A percentile compares a stretch with the other conserved stretches of the same genome.
Conservation (phyloP, 2,329 filamentous ascomycete genomes). For the Curvularia sp. region DNA sequence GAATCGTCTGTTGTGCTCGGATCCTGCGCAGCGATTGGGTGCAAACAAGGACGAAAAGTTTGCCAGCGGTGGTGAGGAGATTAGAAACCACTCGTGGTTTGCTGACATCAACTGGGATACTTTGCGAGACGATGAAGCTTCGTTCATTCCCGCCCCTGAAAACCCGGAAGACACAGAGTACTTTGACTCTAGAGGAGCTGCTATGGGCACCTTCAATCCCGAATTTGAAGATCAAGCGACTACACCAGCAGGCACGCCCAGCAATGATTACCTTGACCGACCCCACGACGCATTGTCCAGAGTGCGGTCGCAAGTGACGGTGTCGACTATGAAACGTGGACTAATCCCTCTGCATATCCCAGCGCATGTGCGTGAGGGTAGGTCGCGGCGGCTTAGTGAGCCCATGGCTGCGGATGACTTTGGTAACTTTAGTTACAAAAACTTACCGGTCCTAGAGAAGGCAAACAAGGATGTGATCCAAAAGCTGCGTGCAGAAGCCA, state of each 20-base stretch:
- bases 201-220: conserved; percentile 88
- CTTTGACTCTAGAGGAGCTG: conserved; percentile 90
- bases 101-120: conserved; percentile 86
- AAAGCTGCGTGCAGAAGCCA: conserved; percentile 88
- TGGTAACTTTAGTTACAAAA: conserved; percentile 96
- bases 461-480: conserved; percentile 99
- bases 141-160: conserved; percentile 90
- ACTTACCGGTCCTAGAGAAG: conserved; percentile 92
- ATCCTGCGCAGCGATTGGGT: conserved; percentile 82
- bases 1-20: conserved; percentile 85
- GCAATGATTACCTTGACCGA: conserved; percentile 81
- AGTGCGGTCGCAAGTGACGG: conserved; percentile 82
- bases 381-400: conserved; percentile 87
- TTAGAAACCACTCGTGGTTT: conserved; percentile 90
- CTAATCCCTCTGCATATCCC: conserved; percentile 96
- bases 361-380: conserved; percentile 90
- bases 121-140: conserved; percentile 90
- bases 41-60: conserved; percentile 85
- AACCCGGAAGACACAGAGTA: conserved; percentile 98
- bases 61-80: conserved; percentile 85
- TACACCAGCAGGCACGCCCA: conserved; percentile 72
- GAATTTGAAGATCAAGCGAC: conserved; percentile 90
- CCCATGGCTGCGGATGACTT: conserved; percentile 91
- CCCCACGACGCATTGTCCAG: conserved; percentile 94
- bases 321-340: conserved; percentile 82